A percentile compares a stretch with the other conserved stretches of the same genome.
These are phyloP conservation scores for Kazachstania africana DNA, from an alignment of 805 yeast species.

Conservation along the genomic window DNA sequence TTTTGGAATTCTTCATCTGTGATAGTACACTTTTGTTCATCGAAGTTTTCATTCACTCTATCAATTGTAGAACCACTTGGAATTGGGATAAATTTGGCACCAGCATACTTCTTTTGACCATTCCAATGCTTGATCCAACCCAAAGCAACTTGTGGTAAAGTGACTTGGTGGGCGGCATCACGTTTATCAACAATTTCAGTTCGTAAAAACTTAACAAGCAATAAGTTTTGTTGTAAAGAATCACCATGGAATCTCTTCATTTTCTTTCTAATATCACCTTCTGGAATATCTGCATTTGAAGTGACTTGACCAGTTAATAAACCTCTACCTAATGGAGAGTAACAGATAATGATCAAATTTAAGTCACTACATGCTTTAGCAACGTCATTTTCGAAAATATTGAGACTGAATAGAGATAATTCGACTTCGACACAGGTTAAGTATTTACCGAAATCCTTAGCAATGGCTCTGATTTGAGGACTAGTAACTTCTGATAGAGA, in stretches of 20 bases:
- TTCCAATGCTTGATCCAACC: slow-evolving; percentile 47
- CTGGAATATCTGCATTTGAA: slow-evolving; percentile 35
- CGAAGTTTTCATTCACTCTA: slow-evolving; percentile 53
- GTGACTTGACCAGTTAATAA: slow-evolving; percentile 53
- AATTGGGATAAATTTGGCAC: slow-evolving; percentile 57
- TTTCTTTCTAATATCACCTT: slow-evolving; percentile 40
- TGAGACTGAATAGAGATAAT: slow-evolving; percentile 58
- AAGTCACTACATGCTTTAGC: slow-evolving; percentile 45
- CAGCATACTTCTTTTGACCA: slow-evolving; percentile 23
- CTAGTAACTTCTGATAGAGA: slow-evolving; percentile 67
- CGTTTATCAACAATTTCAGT: slow-evolving; percentile 34
- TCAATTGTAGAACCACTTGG: slow-evolving; percentile 59
- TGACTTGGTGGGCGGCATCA: slow-evolving; percentile 35
- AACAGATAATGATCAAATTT: slow-evolving; percentile 59
- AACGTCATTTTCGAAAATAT: slow-evolving; percentile 51
- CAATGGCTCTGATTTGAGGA: slow-evolving; percentile 48
- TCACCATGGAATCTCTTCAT: slow-evolving; percentile 52
- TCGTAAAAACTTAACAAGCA: slow-evolving; percentile 37
- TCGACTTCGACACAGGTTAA: slow-evolving; percentile 69
- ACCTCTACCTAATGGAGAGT: slow-evolving; percentile 79
- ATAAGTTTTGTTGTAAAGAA: slow-evolving; percentile 41
- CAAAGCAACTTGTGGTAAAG: slow-evolving; percentile 58
- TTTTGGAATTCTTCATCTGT: slow-evolving; percentile 46
- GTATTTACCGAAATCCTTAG: slow-evolving; percentile 35
- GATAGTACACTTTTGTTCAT: slow-evolving; percentile 29